Evolutionary conservation across 192 early-diverging fungal genomes (phyloP).

Genomic region (Coemansia sp.): DNA sequence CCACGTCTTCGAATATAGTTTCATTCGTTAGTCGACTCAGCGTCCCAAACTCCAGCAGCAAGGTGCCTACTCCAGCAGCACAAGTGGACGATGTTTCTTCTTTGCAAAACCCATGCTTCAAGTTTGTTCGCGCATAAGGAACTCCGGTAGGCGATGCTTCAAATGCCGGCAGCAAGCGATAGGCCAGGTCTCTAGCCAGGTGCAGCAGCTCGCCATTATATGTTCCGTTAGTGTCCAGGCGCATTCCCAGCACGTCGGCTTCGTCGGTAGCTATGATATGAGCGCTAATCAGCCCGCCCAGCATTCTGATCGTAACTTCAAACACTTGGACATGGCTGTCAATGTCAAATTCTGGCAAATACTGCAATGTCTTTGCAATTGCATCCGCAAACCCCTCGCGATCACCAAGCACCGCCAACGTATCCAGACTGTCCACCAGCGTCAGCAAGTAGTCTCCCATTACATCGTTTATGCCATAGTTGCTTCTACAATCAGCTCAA

Average conservation of each 20-base stretch:
- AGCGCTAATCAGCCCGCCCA: constrained; percentile 86
- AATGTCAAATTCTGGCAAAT: constrained; percentile 68
- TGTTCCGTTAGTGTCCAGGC: constrained; percentile 31
- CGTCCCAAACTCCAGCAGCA: constrained; percentile 90
- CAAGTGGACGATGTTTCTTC: constrained; percentile 74
- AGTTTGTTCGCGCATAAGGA: constrained; percentile 77
- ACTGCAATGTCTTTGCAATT: constrained; percentile 60
- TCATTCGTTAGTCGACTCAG: constrained; percentile 82
- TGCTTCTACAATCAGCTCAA: constrained; percentile 2
- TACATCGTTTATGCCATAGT: constrained; percentile 78
- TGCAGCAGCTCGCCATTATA: constrained; percentile 81
- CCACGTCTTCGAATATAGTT: constrained; percentile 69
- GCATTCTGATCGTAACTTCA: constrained; percentile 87
- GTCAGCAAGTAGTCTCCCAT: constrained; percentile 91
- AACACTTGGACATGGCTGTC: constrained; percentile 93
- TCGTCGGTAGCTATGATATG: constrained; percentile 80
- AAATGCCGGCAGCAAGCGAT: constrained; percentile 87
- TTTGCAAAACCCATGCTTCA: constrained; percentile 66
- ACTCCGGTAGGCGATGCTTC: constrained; percentile 72
- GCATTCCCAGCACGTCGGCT: constrained; percentile 56
- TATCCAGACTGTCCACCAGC: constrained; percentile 89
- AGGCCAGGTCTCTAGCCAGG: constrained; percentile 75
- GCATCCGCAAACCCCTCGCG: constrained; percentile 62
- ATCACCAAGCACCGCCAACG: constrained; percentile 75
- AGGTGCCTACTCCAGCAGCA: constrained; percentile 85